phyloP scores from a whole-genome alignment of 176 grass and related monocot genomes.

The Raddia distichophylla region DNA sequence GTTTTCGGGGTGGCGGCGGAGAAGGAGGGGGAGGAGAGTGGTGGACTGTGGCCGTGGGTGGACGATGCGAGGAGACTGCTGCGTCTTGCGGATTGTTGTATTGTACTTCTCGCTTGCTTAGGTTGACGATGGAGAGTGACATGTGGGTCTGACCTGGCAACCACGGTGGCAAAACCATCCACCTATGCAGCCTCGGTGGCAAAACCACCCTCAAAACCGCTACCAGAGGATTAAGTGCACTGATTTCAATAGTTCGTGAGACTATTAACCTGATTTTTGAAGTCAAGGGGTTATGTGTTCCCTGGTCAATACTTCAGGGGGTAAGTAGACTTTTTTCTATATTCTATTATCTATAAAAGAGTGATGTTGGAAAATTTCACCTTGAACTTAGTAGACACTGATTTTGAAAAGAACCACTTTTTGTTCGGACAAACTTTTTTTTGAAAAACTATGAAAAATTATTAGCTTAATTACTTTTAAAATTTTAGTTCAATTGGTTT shows the following conservation, averaged over 20 bases:
- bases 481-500: neutral
- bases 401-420: neutral
- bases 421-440: no score
- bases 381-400: neutral
- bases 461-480: neutral
- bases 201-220: no score
- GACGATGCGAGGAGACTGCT: constrained; percentile 37
- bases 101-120: neutral
- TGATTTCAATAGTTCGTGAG: no score
- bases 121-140: neutral
- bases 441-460: neutral
- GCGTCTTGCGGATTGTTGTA: neutral
- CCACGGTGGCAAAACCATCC: no score
- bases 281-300: no score
- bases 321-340: no score
- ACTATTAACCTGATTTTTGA: no score
- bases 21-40: neutral
- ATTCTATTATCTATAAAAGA: no score
- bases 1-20: neutral
- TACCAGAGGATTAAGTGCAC: no score
- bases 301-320: no score
- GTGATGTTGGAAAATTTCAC: neutral
- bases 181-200: no score
- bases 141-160: no score
- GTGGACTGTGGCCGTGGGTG: constrained; percentile 1